Percentiles rank a stretch among this genome's conserved stretches.
phyloP scores from a whole-genome alignment of 352 stramenopile species.

The Blastocystis sp. region DNA sequence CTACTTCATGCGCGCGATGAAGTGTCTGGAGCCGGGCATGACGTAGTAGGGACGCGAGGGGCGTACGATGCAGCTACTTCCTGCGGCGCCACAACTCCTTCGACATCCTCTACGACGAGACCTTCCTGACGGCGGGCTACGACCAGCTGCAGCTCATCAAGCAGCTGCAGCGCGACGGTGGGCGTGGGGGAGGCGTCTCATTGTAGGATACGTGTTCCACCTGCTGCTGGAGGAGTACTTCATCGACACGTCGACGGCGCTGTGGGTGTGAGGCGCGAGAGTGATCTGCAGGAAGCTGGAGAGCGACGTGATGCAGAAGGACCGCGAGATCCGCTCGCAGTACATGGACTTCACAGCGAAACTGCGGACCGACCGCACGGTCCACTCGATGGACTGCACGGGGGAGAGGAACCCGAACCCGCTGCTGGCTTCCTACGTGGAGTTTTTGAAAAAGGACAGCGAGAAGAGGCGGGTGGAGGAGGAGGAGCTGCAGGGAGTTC shows the following conservation, averaged over 20 bases:
- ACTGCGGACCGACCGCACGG: background rate
- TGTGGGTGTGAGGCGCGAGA: background rate
- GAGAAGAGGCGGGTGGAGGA: background rate
- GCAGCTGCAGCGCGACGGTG: background rate
- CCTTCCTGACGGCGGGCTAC: slow-evolving; percentile 28
- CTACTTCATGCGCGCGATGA: background rate
- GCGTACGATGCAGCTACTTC: background rate
- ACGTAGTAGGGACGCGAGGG: background rate
- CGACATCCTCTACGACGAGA: slow-evolving; percentile 46
- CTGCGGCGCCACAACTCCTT: slow-evolving; percentile 41
- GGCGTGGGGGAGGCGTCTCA: background rate
- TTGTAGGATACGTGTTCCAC: background rate
- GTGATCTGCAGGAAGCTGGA: background rate
- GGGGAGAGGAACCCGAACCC: background rate
- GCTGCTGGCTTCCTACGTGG: background rate
- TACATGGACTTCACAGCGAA: background rate
- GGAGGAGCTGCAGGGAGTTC: background rate
- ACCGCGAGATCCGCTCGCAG: background rate
- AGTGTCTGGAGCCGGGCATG: background rate
- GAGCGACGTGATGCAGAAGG: background rate
- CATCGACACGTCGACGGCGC: background rate
- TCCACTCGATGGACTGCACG: background rate
- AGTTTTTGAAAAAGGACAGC: background rate
- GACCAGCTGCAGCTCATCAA: slow-evolving; percentile 7
- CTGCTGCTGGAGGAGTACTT: slow-evolving; percentile 5